phyloP scores from a whole-genome alignment of 2,329 filamentous ascomycete genomes.

The Nemania abortiva region DNA sequence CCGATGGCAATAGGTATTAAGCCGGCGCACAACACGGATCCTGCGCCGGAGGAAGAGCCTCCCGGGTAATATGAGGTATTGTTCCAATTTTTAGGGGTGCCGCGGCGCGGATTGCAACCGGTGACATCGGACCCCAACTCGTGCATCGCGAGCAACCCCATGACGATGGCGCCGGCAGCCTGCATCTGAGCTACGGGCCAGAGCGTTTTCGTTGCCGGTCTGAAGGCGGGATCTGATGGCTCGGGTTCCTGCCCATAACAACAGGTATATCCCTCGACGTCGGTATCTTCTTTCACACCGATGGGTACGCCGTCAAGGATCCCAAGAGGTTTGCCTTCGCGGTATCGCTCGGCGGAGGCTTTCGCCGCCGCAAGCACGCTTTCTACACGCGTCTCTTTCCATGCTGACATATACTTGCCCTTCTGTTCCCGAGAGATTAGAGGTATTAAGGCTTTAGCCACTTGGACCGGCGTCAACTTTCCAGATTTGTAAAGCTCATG shows the following conservation, averaged over 20 bases:
- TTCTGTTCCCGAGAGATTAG: constrained; percentile 72
- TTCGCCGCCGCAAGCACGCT: constrained; percentile 75
- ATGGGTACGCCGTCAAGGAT: constrained; percentile 86
- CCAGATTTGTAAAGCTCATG: constrained; percentile 79
- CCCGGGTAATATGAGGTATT: constrained; percentile 83
- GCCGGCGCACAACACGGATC: constrained; percentile 76
- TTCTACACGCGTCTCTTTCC: constrained; percentile 74
- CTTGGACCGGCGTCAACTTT: constrained; percentile 76
- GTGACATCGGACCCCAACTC: constrained; percentile 84
- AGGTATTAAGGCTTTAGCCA: constrained; percentile 77
- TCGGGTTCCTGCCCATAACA: constrained; percentile 74
- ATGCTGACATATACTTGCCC: constrained; percentile 76
- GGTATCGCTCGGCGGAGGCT: constrained; percentile 79
- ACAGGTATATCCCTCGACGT: constrained; percentile 76
- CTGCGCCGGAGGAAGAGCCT: constrained; percentile 82
- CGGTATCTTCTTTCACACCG: constrained; percentile 84
- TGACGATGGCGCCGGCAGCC: constrained; percentile 78
- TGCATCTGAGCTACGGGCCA: constrained; percentile 80
- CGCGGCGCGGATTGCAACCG: constrained; percentile 82
- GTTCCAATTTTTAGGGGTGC: constrained; percentile 82
- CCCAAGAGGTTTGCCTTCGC: constrained; percentile 72
- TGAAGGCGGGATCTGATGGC: constrained; percentile 64
- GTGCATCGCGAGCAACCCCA: constrained; percentile 85
- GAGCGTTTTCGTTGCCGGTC: constrained; percentile 65
- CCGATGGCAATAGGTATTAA: constrained; percentile 81